Evolutionary conservation across 1,139 yeast genomes (phyloP).

Genomic region (Suhomyces bribrorum): DNA sequence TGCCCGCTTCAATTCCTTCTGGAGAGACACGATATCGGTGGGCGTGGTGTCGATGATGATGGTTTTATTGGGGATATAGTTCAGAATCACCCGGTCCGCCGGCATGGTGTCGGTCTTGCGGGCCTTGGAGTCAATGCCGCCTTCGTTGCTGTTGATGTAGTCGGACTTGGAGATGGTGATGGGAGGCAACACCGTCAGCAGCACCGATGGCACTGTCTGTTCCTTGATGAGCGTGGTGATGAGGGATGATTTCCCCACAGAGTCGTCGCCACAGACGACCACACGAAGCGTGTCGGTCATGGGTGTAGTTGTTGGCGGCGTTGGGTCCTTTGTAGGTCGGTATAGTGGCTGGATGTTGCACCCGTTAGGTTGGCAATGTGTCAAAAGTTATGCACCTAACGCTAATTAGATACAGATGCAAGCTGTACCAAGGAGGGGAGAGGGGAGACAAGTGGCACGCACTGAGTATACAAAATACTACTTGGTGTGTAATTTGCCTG

Average conservation of each 20-base stretch:
- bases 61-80: constrained; percentile 65
- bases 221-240: constrained; percentile 82
- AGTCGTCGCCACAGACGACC: constrained; percentile 95
- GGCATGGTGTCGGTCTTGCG: constrained; percentile 6
- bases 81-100: constrained; percentile 21
- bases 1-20: constrained; percentile 76
- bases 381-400: no score
- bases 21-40: constrained; percentile 59
- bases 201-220: constrained; percentile 48
- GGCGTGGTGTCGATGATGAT: constrained; percentile 79
- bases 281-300: constrained; percentile 40
- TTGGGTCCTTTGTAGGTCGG: not conserved
- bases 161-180: constrained; percentile 61
- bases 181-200: constrained; percentile 80
- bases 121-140: constrained; percentile 9
- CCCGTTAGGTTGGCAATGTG: not conserved
- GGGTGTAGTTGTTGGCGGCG: not conserved
- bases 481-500: no score
- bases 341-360: not conserved
- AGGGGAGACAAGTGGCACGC: no score
- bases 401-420: no score
- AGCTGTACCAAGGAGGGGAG: no score
- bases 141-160: constrained; percentile 29
- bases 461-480: no score
- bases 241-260: constrained; percentile 79